These are phyloP conservation scores for Penicillium sclerotigenum DNA, from an alignment of 2,329 filamentous ascomycete species.

Conservation along the genomic window DNA sequence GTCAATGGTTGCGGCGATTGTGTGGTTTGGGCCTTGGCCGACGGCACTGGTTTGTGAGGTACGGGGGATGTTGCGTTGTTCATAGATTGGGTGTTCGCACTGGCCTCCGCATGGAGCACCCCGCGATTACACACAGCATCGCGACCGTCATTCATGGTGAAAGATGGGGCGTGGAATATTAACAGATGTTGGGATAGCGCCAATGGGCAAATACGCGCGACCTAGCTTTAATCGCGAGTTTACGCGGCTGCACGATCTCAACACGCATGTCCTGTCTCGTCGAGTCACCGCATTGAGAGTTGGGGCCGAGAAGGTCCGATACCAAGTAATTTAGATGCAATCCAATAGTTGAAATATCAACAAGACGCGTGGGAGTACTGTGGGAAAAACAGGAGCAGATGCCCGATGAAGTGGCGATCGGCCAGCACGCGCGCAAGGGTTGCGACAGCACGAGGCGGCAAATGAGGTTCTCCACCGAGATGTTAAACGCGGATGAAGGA, in stretches of 20 bases:
- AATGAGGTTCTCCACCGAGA: conserved; percentile 9
- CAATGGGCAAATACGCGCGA: conserved; percentile 12
- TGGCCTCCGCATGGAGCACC: conserved; percentile 19
- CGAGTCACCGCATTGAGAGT: conserved; percentile 24
- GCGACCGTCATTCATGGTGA: conserved; percentile 19
- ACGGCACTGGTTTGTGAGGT: conserved; percentile 8
- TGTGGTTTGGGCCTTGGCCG: conserved; percentile 13
- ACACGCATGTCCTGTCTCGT: conserved; percentile 13
- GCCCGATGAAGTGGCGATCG: conserved; percentile 25
- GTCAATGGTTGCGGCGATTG: conserved; percentile 20
- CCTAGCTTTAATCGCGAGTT: conserved; percentile 16
- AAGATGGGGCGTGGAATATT: background rate
- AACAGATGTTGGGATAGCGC: background rate
- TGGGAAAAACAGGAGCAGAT: conserved; percentile 16
- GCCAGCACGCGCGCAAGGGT: conserved; percentile 22
- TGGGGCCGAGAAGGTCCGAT: conserved; percentile 18
- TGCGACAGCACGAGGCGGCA: conserved; percentile 21
- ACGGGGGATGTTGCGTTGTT: conserved; percentile 13
- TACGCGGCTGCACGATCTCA: conserved; percentile 19
- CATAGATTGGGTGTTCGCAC: conserved; percentile 13
- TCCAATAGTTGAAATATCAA: conserved; percentile 18
- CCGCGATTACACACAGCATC: conserved; percentile 14
- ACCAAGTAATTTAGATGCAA: conserved; percentile 14
- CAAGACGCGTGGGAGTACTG: conserved; percentile 7
- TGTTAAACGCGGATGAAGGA: background rate